Evolutionary conservation across 805 yeast species (phyloP), one percentile per base, ranked within the genome.

Genomic region (Sugiyamaella boreocaroliniensis): DNA sequence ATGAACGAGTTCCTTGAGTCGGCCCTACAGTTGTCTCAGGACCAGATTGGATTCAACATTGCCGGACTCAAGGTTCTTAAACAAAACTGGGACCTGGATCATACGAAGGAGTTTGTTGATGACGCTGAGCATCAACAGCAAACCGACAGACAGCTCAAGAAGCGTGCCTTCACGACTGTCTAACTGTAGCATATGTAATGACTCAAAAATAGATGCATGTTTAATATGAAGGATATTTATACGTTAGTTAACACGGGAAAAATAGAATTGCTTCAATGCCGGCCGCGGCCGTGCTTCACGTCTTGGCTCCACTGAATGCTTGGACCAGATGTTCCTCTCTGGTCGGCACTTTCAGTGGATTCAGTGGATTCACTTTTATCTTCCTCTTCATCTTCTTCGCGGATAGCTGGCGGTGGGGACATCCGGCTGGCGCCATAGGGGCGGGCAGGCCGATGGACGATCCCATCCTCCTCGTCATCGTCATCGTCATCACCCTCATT

Each of bases 31-130:
- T 61, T 65, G 2, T 80, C 80, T 18, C 72, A 78, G 14, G 73
- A 76, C 45, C 83, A 79, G 54, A 74, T 93, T 45, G 98, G 97
- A 9, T 83, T 78, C 72, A 93, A 93, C 63, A 74, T 88, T 16
- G 90, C 86, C 56, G 97, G 96, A 3, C 73, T 93, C 66, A 80
- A 78, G 60, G 86, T 80, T 61, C 68, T 86, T 55, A 83, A 81
- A 64, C 79, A 76, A 44, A 89, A 85, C 67, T 90, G 97, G 96
- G 80, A 81, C 54, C 68, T 83, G 64, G 76, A 75, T 43, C 98
- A 92, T 65, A 82, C 77, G 59, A 75, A 78, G 34, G 89, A 85
- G 64, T 89, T 82, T 63, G 76, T 80, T 46, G 96, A 87, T 61
- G 86, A 80, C 47, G 73, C 72, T 29, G 85, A 82, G 58, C 82